phyloP scores from a whole-genome alignment of 306 rosid genomes.

The Dryas octopetala region DNA sequence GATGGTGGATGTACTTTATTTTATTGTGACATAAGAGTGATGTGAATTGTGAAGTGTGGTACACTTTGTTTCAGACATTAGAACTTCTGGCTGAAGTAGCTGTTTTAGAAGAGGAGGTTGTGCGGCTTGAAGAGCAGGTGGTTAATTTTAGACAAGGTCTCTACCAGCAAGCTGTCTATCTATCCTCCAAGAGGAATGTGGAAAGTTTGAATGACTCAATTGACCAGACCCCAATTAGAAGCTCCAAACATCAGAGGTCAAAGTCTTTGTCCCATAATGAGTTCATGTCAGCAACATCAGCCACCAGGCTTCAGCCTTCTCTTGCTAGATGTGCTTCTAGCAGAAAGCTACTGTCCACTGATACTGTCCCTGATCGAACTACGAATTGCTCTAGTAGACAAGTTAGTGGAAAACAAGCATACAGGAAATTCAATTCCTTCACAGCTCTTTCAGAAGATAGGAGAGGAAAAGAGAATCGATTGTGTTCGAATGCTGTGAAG shows the following conservation, averaged over 20 bases:
- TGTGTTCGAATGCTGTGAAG: constrained; percentile 45
- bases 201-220: constrained; percentile 41
- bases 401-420: constrained; percentile 38
- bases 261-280: constrained; percentile 70
- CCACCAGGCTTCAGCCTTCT: constrained; percentile 58
- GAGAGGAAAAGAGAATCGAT: constrained; percentile 69
- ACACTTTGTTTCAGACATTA: constrained; percentile 55
- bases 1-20: neutral
- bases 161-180: constrained; percentile 79
- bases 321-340: constrained; percentile 68
- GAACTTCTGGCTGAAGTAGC: constrained; percentile 97
- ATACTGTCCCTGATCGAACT: constrained; percentile 40
- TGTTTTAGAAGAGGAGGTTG: constrained; percentile 88
- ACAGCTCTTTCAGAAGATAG: constrained; percentile 52
- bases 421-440: constrained; percentile 40
- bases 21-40: neutral
- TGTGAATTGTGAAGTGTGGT: constrained; percentile 7
- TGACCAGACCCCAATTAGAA: constrained; percentile 47
- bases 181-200: constrained; percentile 57
- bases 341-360: constrained; percentile 51
- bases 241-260: constrained; percentile 68
- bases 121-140: constrained; percentile 73
- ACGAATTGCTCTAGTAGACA: constrained; percentile 35
- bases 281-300: constrained; percentile 41
- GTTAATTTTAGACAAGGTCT: constrained; percentile 83